Base-by-base conservation (phyloP, 164 flowering plant species). In the Kingdonia uniflora region DNA sequence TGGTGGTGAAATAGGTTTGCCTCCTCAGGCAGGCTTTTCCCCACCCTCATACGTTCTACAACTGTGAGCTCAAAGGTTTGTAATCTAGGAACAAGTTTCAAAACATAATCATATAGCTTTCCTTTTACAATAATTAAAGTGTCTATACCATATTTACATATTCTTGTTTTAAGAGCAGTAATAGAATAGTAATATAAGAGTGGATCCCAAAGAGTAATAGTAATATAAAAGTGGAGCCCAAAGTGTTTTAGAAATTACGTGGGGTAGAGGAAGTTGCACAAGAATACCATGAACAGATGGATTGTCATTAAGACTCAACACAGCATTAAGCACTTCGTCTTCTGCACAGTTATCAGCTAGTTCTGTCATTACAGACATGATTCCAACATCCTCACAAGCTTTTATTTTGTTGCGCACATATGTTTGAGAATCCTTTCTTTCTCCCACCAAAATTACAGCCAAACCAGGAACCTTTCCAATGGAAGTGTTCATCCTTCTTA, bases 221-320 rank as follows among this genome's bases (percentile, higher is more conserved):
- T 37, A 37, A 41, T 11, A 41, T 11, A 41, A 11, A 41, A 41
- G 4, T 16, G 11, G 11, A 41, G 17, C 4, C 15, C 4, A 11
- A 41, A 41, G 44, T 59, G 69, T 62, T 69, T 44, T 24, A 57
- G 64, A 65, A 74, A 66, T 75, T 79, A 90, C 97, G 59, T 74
- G 73, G 41, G 97, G 97, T 40, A 91, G 80, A 55, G 97, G 97
- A 75, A 91, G 89, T 73, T 91, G 97, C 74, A 91, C 87, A 50
- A 91, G 81, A 65, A 91, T 68, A 64, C 97, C 97, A 68, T 91
- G 87, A 67, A 91, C 52, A 17, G 86, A 47, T 26, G 81, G 80
- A 63, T 91, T 65, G 37, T 72, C 72, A 62, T 85, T 78, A 55
- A 69, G 78, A 24, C 62, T 59, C 35, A 70, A 62, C 49, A 91